These are phyloP conservation scores for Larix kaempferi DNA, from an alignment of 75 land plant species.

Conservation along the genomic window DNA sequence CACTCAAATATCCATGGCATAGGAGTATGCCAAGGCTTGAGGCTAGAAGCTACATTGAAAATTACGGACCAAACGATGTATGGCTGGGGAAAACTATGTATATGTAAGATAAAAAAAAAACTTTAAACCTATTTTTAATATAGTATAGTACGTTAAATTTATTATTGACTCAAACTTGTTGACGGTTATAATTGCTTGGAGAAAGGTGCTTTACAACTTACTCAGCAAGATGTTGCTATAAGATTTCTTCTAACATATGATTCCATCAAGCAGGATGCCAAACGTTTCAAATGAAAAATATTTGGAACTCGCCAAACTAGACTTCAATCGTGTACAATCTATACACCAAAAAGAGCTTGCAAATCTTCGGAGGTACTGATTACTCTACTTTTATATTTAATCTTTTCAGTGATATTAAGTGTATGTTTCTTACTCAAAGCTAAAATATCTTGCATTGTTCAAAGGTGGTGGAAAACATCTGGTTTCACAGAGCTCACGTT, in stretches of 20 bases:
- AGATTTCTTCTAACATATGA: background rate
- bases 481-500: conserved; percentile 36
- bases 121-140: background rate
- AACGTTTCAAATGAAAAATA: conserved; percentile 28
- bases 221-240: background rate
- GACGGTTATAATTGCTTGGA: too few relatives aligned
- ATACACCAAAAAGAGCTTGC: conserved; percentile 31
- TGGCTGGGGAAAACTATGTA: conserved; percentile 43
- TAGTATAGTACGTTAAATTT: background rate
- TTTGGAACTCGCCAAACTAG: conserved; percentile 45
- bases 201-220: too few relatives aligned
- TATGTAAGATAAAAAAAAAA: conserved; percentile 1
- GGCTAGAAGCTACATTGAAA: conserved; percentile 26
- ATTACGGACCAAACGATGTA: conserved; percentile 34
- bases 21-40: conserved; percentile 25
- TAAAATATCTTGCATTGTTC: background rate
- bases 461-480: conserved; percentile 59
- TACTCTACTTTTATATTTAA: background rate
- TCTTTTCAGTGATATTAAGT: background rate
- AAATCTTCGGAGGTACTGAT: conserved; percentile 19
- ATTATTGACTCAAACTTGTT: background rate
- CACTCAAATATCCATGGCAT: conserved; percentile 22
- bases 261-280: conserved; percentile 31
- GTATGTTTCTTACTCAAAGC: background rate
- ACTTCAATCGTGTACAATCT: conserved; percentile 41